Evolutionary conservation across 1,284 basidiomycete species (phyloP).

Genomic region (Trichosporon asahii): DNA sequence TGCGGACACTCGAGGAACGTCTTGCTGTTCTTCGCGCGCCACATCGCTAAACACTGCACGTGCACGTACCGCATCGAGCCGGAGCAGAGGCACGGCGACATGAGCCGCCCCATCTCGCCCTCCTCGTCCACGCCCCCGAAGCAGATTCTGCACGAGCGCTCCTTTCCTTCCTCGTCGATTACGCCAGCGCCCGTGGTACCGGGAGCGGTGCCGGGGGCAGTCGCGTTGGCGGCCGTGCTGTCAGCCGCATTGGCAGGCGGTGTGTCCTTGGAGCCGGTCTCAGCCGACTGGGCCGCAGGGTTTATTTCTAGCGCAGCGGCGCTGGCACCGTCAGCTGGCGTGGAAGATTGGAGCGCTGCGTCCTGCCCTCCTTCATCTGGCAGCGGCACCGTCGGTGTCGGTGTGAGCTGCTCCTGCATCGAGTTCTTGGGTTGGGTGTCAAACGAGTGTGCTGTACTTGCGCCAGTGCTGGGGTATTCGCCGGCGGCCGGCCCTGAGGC

Average conservation of each 20-base stretch:
- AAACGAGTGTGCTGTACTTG: background rate
- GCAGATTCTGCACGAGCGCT: conserved; percentile 49
- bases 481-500: background rate
- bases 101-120: conserved; percentile 41
- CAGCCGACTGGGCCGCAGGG: background rate
- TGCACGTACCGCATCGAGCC: conserved; percentile 41
- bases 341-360: background rate
- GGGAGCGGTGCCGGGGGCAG: background rate
- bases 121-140: conserved; percentile 46
- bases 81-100: conserved; percentile 49
- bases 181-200: background rate
- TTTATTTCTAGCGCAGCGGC: background rate
- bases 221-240: too few species aligned
- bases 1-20: conserved; percentile 49
- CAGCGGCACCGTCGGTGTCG: background rate
- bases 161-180: conserved; percentile 18
- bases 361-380: background rate
- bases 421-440: background rate
- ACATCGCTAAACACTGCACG: conserved; percentile 48
- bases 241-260: background rate
- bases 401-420: background rate
- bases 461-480: background rate
- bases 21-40: conserved; percentile 47
- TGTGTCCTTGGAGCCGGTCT: background rate
- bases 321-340: background rate